A percentile compares a stretch with the other conserved stretches of the same genome.
Conservation (phyloP, 2,329 filamentous ascomycete species). For the Hypoxylon sp. region DNA sequence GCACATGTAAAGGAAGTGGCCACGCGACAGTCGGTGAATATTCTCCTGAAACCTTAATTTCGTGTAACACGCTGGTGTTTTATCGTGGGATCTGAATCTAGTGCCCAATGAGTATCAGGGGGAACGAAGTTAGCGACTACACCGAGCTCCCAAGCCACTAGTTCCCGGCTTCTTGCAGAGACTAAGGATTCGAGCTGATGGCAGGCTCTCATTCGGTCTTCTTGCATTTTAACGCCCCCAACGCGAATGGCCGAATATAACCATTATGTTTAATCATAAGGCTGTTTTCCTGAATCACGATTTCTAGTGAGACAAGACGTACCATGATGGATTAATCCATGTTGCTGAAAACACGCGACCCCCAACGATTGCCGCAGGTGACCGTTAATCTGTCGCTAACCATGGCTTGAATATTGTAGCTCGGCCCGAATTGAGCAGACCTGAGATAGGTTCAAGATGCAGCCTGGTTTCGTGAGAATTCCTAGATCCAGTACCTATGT, state of each 20-base stretch:
- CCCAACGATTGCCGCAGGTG: constrained; percentile 17
- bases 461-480: not conserved
- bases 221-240: not conserved
- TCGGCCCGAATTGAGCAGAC: constrained; percentile 7
- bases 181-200: not conserved
- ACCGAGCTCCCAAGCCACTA: not conserved
- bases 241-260: not conserved
- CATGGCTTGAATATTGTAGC: constrained; percentile 1
- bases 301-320: not conserved
- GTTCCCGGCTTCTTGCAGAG: not conserved
- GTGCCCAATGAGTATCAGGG: not conserved
- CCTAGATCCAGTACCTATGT: not conserved
- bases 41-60: constrained; percentile 37
- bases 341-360: not conserved
- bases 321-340: not conserved
- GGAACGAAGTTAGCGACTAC: not conserved
- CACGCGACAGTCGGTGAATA: constrained; percentile 24
- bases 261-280: not conserved
- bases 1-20: constrained; percentile 27
- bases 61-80: constrained; percentile 21
- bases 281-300: not conserved
- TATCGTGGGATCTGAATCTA: constrained; percentile 11
- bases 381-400: constrained; percentile 21
- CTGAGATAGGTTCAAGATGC: not conserved
- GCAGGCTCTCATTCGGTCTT: not conserved